Evolutionary conservation across 2,329 filamentous ascomycete species (phyloP), one percentile per base, ranked within the genome.

Genomic region (Trichoderma guizhouense): DNA sequence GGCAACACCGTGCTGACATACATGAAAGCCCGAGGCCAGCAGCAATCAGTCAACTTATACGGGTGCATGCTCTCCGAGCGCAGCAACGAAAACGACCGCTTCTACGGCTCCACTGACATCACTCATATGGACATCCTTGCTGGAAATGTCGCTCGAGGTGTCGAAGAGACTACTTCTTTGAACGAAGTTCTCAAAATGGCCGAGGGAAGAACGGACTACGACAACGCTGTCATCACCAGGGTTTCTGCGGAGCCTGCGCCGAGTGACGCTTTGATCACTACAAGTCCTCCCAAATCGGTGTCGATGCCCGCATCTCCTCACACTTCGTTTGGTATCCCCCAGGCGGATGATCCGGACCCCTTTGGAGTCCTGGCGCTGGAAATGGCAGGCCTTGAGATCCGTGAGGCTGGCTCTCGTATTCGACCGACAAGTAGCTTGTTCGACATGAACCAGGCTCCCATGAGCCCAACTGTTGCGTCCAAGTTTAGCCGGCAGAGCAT

Each of bases 331-430:
- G 95, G 95, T 2, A 85, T 97, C 18, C 94, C 94, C 1, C 90
- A 91, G 74, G 82, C 85, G 4, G 90, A 94, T 69, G 95, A 98
- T 76, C 94, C 95, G 0, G 95, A 98, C 79, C 95, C 95, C 0
- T 98, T 93, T 78, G 95, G 95, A 28, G 92, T 98, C 30, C 88
- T 95, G 74, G 95, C 95, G 8, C 83, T 98, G n/a, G 94, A 97
- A 79, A 91, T 94, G 84, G 93, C 94, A 73, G 95, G 95, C 3
- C 84, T 98, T 71, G 93, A 95, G 76, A 96, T 98, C 75, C 89
- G 93, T 67, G 95, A 98, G 83, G 95, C 95, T n/a, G 94, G 94
- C 39, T 89, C 90, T 64, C 78, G 77, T 7, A 85, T 89, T 69
- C 86, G 93, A 70, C 93, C 94, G 3, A 86, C 88, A 28, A 94